Conservation (phyloP, 2,329 filamentous ascomycete species). For the Fusarium sp. region DNA sequence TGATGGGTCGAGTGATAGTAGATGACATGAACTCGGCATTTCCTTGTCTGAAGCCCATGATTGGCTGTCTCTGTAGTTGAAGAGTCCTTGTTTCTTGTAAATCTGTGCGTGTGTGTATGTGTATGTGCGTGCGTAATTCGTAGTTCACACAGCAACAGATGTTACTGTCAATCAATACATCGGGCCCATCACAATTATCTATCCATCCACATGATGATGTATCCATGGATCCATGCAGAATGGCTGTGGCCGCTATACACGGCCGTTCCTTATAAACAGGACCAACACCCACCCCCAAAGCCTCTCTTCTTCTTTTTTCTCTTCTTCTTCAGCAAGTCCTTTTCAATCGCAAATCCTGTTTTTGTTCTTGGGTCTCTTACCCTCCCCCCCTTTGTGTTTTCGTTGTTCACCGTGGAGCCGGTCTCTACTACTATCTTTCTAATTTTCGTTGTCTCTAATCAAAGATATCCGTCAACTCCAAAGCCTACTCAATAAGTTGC, state of each 20-base stretch:
- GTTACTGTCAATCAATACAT: neutral
- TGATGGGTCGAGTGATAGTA: constrained; percentile 30
- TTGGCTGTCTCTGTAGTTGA: constrained; percentile 23
- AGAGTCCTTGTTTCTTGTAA: constrained; percentile 9
- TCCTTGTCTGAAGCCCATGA: constrained; percentile 28
- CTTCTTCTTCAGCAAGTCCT: constrained; percentile 71
- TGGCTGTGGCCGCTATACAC: constrained; percentile 21
- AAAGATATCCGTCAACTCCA: constrained; percentile 24
- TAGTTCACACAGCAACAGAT: constrained; percentile 23
- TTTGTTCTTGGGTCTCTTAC: constrained; percentile 53
- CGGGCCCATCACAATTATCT: neutral
- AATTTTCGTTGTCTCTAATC: constrained; percentile 46
- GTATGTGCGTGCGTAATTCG: neutral
- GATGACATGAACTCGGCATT: constrained; percentile 29
- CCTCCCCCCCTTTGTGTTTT: constrained; percentile 49
- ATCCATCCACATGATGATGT: neutral
- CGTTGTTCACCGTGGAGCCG: constrained; percentile 58
- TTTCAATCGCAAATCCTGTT: constrained; percentile 61
- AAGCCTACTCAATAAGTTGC: constrained; percentile 46
- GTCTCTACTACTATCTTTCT: constrained; percentile 57
- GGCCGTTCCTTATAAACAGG: constrained; percentile 42
- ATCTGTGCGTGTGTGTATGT: neutral
- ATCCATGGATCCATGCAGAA: neutral
- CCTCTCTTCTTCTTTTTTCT: constrained; percentile 46
- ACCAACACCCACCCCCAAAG: constrained; percentile 46